These are phyloP conservation scores for Lojkania enalia DNA, from an alignment of 2,329 filamentous ascomycete species.

Conservation along the genomic window DNA sequence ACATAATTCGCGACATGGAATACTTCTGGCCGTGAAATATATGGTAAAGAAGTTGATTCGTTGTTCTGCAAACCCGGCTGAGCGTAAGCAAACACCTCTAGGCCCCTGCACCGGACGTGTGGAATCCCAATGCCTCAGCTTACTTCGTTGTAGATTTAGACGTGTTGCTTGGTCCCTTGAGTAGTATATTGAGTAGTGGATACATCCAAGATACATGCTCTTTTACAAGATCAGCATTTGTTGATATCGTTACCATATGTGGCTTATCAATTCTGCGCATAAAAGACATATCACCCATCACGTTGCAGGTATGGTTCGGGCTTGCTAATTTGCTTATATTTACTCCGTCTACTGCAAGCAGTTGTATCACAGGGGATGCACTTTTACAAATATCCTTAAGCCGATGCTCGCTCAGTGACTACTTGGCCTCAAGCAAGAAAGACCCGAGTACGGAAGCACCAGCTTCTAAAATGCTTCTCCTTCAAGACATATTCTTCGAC, in stretches of 20 bases:
- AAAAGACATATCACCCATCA: not conserved
- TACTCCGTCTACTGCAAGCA: too few relatives aligned
- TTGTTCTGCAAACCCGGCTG: too few relatives aligned
- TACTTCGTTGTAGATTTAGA: too few relatives aligned
- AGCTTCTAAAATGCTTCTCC: not conserved
- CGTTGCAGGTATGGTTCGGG: constrained; percentile 17
- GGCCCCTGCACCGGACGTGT: too few relatives aligned
- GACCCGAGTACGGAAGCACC: not conserved
- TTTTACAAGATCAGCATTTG: constrained; percentile 40
- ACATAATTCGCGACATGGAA: constrained; percentile 37
- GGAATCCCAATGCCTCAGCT: too few relatives aligned
- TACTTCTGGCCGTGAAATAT: constrained; percentile 37
- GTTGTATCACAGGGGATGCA: not conserved
- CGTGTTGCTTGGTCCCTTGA: too few relatives aligned
- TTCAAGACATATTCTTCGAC: constrained; percentile 22
- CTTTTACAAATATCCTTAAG: not conserved
- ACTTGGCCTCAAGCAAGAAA: not conserved
- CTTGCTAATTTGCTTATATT: not conserved
- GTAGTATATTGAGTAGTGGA: too few relatives aligned
- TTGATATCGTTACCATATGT: constrained; percentile 41
- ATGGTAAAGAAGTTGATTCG: constrained; percentile 33
- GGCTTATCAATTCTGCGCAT: constrained; percentile 8
- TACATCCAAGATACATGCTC: constrained; percentile 27
- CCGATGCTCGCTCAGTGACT: not conserved
- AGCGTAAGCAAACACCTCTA: too few relatives aligned